Evolutionary conservation across 352 stramenopile species (phyloP), one percentile per base, ranked within the genome.

Genomic region (Pythium dissotocum): DNA sequence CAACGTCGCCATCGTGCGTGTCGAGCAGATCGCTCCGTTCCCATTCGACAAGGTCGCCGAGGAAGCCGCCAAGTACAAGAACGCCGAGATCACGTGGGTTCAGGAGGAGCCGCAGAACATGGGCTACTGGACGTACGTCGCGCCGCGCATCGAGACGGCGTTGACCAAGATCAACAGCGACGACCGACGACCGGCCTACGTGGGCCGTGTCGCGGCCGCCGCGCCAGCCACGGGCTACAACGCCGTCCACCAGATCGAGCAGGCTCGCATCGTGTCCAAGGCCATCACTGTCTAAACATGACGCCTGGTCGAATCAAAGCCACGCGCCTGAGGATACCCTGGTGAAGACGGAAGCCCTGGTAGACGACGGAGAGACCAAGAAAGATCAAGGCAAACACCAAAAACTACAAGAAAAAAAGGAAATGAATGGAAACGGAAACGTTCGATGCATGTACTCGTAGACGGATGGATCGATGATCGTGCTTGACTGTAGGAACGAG

Each of bases 71-170:
- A 83, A 87, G 54, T 99, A 99, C 76, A 76, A 85, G 24, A 99
- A 99, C 71, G 97, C 97, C 16, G 75, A 98, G 63, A 82, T 99
- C 48, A 81, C 99, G 33, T 99, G 94, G 93, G 88, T 94, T 13
- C 98, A 99, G 76, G 98, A 99, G 77, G 97, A 99, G 71, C 96
- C 91, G n/a, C 98, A 98, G 78, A 99, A 99, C 77, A 99, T 99
- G 97, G 98, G 98, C 38, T 88, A 91, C 28, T 99, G 97, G 78
- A 85, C 80, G 21, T 99, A 98, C 69, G 82, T 98, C 88, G 76
- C 78, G 35, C 94, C 96, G 57, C 90, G 97, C 70, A 97, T 99
- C 64, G 97, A 98, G 84, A 99, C 97, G 38, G 90, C 96, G 35
- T 90, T 97, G 32, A 88, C 87, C 61, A 88, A 97, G 75, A 87